phyloP scores from a whole-genome alignment of 805 yeast species.

The Saturnispora hagleri region DNA sequence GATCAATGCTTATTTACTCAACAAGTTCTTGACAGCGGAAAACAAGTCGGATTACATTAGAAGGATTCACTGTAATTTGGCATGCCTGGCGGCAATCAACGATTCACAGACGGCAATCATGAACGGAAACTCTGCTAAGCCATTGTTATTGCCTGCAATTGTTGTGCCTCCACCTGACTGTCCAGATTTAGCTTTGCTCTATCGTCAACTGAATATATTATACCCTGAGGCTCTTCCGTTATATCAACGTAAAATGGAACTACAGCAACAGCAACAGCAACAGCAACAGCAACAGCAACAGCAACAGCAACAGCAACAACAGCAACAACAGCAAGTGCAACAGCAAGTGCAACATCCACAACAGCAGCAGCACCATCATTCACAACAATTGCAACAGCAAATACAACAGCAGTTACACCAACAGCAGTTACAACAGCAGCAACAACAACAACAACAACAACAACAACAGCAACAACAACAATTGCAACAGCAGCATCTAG shows the following conservation, averaged over 20 bases:
- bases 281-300: slow-evolving; percentile 10
- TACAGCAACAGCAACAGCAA: slow-evolving; percentile 8
- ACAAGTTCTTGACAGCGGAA: slow-evolving; percentile 26
- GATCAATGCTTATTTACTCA: slow-evolving; percentile 27
- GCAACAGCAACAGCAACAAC: slow-evolving; percentile 9
- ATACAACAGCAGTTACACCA: slow-evolving; percentile 1
- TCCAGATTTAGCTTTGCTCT: slow-evolving; percentile 42
- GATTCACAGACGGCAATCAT: slow-evolving; percentile 23
- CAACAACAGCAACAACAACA: neutral
- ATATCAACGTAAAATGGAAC: slow-evolving; percentile 22
- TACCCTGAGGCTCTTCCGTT: slow-evolving; percentile 41
- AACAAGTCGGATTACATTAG: slow-evolving; percentile 26
- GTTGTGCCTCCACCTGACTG: slow-evolving; percentile 46
- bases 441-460: neutral
- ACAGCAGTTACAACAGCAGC: slow-evolving; percentile 5
- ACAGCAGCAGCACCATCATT: neutral
- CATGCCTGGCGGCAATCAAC: slow-evolving; percentile 30
- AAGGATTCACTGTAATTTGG: slow-evolving; percentile 29
- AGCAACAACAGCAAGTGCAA: neutral
- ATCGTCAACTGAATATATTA: slow-evolving; percentile 30
- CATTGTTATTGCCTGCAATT: slow-evolving; percentile 33
- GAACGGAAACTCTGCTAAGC: slow-evolving; percentile 21
- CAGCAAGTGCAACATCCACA: slow-evolving; percentile 9
- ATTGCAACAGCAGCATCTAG: neutral
- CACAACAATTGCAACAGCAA: neutral